phyloP scores from a whole-genome alignment of 352 stramenopile species.

The Phytophthora pisi region DNA sequence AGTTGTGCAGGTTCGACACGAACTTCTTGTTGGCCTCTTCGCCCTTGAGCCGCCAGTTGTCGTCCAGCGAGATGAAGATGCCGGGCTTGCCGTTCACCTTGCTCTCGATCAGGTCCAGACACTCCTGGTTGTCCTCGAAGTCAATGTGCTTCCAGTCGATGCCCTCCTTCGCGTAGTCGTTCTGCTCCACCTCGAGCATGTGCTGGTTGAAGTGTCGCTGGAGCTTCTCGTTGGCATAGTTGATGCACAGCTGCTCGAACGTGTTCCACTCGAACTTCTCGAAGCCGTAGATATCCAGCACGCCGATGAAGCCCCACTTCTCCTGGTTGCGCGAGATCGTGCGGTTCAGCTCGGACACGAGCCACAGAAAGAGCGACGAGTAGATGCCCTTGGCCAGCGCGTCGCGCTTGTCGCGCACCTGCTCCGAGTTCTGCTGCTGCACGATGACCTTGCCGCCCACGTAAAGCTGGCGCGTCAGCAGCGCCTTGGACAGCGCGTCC shows the following conservation, averaged over 20 bases:
- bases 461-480: constrained; percentile 86
- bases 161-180: constrained; percentile 97
- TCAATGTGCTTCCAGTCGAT: constrained; percentile 94
- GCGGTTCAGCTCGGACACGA: constrained; percentile 91
- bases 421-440: constrained; percentile 87
- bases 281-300: constrained; percentile 98
- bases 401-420: constrained; percentile 89
- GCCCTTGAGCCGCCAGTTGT: constrained; percentile 94
- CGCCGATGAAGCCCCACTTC: constrained; percentile 93
- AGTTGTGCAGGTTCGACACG: constrained; percentile 85
- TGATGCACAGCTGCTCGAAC: constrained; percentile 97
- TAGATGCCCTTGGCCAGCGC: constrained; percentile 94
- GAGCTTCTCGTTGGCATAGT: constrained; percentile 96
- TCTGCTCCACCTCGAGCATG: constrained; percentile 97
- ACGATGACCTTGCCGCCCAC: constrained; percentile 91
- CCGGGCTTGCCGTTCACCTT: constrained; percentile 90
- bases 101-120: constrained; percentile 93
- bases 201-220: constrained; percentile 95
- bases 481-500: constrained; percentile 70
- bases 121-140: constrained; percentile 95
- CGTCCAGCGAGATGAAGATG: constrained; percentile 96
- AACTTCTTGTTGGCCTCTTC: constrained; percentile 93
- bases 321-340: constrained; percentile 85
- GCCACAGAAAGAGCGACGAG: constrained; percentile 91
- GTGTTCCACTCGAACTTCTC: constrained; percentile 96